Evolutionary conservation across 2,329 filamentous ascomycete species (phyloP), one percentile per base, ranked within the genome.

Genomic region (Triangularia setosa): DNA sequence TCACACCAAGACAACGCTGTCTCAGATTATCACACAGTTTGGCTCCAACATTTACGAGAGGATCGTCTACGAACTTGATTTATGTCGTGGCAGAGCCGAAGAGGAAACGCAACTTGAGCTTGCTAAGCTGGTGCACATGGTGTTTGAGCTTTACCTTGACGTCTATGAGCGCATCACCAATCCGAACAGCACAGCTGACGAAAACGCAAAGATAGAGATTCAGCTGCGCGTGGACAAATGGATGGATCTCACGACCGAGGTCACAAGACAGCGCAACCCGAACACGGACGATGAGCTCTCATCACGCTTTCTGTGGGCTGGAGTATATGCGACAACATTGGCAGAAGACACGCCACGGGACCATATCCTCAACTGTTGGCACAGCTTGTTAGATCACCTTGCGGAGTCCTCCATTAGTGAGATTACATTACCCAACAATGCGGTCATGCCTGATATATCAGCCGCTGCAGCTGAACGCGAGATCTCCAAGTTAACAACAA

Each of bases 401-500:
- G 71, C 74, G 4, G 75, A 79, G 1, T 78, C 78, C 33, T 72
- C 77, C 1, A 70, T 77, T 0, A 69, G 77, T 2, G 77, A 80
- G 0, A 84, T 91, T 12, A 79, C 83, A 33, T 80, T 98, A 0
- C 85, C 89, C 3, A 98, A 99, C 75, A 98, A 97, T 72, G 85
- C 87, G 1, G 85, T 93, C 21, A 96, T 99, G 88, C 87, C 92
- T 0, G 91, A 95, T 67, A 85, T 99, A 58, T 97, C 94, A 0
- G 79, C 87, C 1, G 83, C 85, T n/a, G 91, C 92, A 0, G 89
- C 95, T 7, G 93, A 98, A 67, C 88, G 92, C 62, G 94, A 99
- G 74, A 90, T 97, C 25, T 94, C 92, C 12, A 93, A 93, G 71
- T 83, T 98, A 33, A 97, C 92, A 14, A 98, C 94, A 0, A 95